Evolutionary conservation across 169 alveolate genomes (phyloP), one percentile per base, ranked within the genome.

Genomic region (Eimeria necatrix): DNA sequence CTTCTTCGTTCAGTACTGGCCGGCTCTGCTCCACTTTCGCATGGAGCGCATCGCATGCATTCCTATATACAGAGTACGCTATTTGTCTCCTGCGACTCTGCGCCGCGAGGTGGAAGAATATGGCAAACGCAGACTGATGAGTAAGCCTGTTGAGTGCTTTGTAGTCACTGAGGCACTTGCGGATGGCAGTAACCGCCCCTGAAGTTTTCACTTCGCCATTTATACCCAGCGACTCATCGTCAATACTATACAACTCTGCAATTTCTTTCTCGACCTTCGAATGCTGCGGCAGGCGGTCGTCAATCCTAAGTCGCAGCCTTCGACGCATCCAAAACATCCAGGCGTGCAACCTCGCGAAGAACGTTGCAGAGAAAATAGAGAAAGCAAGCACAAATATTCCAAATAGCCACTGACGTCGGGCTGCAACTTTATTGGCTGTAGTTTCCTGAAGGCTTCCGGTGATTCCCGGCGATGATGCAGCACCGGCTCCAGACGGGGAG

Each of bases 81-180:
- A 84, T 41, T 18, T 84, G 92, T 41, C 92, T 41, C 60, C 61
- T 84, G 61, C 78, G 92, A 59, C 92, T 84, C 49, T 84, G 92
- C 41, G 78, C 92, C 80, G 92, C 92, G 20, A 84, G 92, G 80
- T 84, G 60, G 78, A 84, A 84, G 92, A 84, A 41, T 32, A 60
- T 46, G 20, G 92, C 74, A 56, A 84, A 84, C 16, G 92, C 80
- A 84, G 92, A 84, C 60, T 84, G 92, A 32, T 84, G 92, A 6
- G 92, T 84, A 6, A 12, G 46, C 59, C 59, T 84, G 60, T 51
- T 46, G 41, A 59, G 92, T 46, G 73, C 78, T 60, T 78, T 84
- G 80, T 59, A 84, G 32, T 84, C 78, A 6, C 26, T 41, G 20
- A 84, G 92, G 41, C 74, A 26, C 60, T 56, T 84, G 56, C 92